Evolutionary conservation across 2,329 filamentous ascomycete genomes (phyloP).

Genomic region (Pseudovirgaria hyperparasitica): DNA sequence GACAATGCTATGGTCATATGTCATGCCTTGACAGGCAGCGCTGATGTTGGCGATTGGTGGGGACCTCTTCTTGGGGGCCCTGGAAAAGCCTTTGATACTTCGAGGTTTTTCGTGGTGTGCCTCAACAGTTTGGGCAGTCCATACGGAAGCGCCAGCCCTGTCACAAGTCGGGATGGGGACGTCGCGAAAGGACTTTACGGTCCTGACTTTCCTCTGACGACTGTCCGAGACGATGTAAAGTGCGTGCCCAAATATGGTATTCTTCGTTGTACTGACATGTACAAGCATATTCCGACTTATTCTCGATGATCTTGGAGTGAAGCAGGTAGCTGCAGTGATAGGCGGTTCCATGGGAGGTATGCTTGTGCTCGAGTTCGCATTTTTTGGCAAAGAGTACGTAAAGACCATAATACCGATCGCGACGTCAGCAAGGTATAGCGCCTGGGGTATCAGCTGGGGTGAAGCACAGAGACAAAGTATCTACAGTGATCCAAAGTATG

Average conservation of each 20-base stretch:
- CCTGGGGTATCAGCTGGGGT: conserved; percentile 86
- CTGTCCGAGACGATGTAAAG: conserved; percentile 91
- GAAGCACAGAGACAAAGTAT: conserved; percentile 86
- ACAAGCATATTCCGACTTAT: conserved; percentile 63
- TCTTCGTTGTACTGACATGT: conserved; percentile 5
- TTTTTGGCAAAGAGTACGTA: conserved; percentile 78
- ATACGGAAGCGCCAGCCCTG: conserved; percentile 77
- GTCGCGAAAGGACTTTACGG: conserved; percentile 66
- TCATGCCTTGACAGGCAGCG: conserved; percentile 74
- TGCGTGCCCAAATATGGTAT: conserved; percentile 31
- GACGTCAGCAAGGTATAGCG: conserved; percentile 72
- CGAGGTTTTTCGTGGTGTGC: conserved; percentile 73
- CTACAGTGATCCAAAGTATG: conserved; percentile 93
- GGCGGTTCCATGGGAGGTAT: conserved; percentile 81
- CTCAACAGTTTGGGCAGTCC: conserved; percentile 78
- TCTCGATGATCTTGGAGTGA: conserved; percentile 68
- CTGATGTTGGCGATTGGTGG: conserved; percentile 83
- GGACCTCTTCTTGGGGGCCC: conserved; percentile 67
- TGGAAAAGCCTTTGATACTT: conserved; percentile 68
- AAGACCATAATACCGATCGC: conserved; percentile 71
- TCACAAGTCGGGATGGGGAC: conserved; percentile 78
- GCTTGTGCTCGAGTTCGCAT: conserved; percentile 86
- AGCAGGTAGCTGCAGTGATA: conserved; percentile 64
- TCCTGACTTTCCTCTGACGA: conserved; percentile 91
- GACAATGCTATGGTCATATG: conserved; percentile 60